Evolutionary conservation across 2,329 filamentous ascomycete genomes (phyloP), one percentile per base, ranked within the genome.

Genomic region (Botrytis cinerea): DNA sequence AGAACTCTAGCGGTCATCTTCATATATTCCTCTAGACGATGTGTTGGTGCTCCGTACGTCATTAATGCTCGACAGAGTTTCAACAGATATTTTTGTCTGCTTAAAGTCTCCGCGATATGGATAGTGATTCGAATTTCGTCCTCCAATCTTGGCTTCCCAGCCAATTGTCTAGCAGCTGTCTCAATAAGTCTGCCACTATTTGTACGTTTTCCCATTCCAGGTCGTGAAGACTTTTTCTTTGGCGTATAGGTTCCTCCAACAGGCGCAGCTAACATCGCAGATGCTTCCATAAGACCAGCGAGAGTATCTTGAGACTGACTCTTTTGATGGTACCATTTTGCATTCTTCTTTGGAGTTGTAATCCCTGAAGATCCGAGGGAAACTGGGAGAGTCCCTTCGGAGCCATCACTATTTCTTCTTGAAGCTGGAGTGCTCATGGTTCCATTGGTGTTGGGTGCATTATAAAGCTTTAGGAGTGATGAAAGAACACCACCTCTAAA

Each of bases 21-120:
- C 89, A 98, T 91, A 81, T 97, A 97, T 80, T 97, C 92, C 82
- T 98, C 95, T 32, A 98, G 85, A 18, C 95, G 91, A 83, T 98
- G 95, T 0, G 94, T 97, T 0, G 95, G 95, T 0, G 95, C 95
- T 20, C 95, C 95, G 76, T 93, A 97, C 80, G 90, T 87, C 94
- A 98, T 98, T 73, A 98, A 84, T 1, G 93, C 93, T 59, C 91
- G 89, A 81, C 95, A 97, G 57, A 98, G 87, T 81, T 93, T 94
- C 72, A 95, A 87, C 20, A 98, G 86, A 80, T 97, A 98, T 72
- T 89, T 88, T 78, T 97, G 94, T 4, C 94, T 89, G 51, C 91
- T 90, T 32, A 97, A 87, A 25, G 92, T 95, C 75, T 88, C 85
- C 8, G 89, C 89, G 74, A 91, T 90, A 77, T 89, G 87, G 16